Evolutionary conservation across 805 yeast species (phyloP).

Genomic region (Metschnikowia shivogae): DNA sequence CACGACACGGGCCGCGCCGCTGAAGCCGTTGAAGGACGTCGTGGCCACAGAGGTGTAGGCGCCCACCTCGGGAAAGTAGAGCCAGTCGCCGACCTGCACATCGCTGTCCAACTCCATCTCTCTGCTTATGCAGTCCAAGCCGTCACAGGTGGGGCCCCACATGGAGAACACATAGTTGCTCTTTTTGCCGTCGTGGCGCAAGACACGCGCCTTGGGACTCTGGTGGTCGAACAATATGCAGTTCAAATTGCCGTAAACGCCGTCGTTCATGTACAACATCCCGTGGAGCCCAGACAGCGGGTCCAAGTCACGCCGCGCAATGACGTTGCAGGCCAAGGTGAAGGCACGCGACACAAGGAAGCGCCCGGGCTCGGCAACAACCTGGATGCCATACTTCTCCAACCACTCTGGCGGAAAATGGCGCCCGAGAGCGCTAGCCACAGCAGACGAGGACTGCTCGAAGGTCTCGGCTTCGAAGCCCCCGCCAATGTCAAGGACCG

Average conservation of each 20-base stretch:
- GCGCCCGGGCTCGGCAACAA: constrained; percentile 95
- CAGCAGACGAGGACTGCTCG: constrained; percentile 51
- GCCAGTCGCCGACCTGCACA: constrained; percentile 86
- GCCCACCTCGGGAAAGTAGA: constrained; percentile 77
- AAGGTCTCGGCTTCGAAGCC: constrained; percentile 75
- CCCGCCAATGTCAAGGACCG: constrained; percentile 84
- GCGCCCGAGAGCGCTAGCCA: constrained; percentile 51
- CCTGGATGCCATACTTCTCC: constrained; percentile 26
- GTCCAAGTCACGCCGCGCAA: constrained; percentile 65
- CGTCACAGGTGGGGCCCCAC: constrained; percentile 99
- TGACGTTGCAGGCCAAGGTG: constrained; percentile 77
- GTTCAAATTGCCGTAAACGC: constrained; percentile 93
- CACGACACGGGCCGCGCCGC: constrained; percentile 51
- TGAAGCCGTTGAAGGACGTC: constrained; percentile 90
- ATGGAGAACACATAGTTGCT: constrained; percentile 51
- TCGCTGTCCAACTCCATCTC: constrained; percentile 51
- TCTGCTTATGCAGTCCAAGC: constrained; percentile 75
- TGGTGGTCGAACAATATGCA: constrained; percentile 93
- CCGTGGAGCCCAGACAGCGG: constrained; percentile 12
- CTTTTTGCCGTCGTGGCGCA: constrained; percentile 32
- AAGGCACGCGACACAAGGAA: constrained; percentile 82
- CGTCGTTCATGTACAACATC: constrained; percentile 89
- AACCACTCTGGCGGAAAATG: constrained; percentile 50
- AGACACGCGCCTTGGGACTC: constrained; percentile 63
- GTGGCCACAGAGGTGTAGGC: constrained; percentile 93